phyloP scores from a whole-genome alignment of 108 stramenopile species.

The Poteriospumella lacustris region DNA sequence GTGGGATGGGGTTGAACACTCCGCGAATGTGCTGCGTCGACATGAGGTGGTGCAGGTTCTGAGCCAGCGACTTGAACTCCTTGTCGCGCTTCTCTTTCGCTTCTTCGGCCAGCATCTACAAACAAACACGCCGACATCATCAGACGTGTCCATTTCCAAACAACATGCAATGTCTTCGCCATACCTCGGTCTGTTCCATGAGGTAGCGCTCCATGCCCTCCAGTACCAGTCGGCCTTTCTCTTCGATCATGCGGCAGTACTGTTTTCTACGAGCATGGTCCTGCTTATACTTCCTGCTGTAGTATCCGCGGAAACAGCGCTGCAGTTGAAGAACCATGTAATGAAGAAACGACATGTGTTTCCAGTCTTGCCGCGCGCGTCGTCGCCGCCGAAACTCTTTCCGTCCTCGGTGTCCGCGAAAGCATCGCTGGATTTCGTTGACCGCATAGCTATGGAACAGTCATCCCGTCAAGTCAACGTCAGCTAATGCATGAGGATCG shows the following conservation, averaged over 20 bases:
- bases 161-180: no score
- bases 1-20: conserved; percentile 41
- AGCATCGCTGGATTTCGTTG: neutral
- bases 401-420: conserved; percentile 12
- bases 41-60: conserved; percentile 55
- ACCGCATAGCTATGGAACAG: neutral
- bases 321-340: conserved; percentile 20
- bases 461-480: neutral
- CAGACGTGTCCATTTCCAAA: no score
- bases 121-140: no score
- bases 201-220: conserved; percentile 6
- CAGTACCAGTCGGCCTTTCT: neutral
- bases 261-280: conserved; percentile 6
- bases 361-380: neutral
- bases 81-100: conserved; percentile 5
- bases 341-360: neutral
- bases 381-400: neutral
- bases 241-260: neutral
- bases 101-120: neutral
- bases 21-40: conserved; percentile 48
- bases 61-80: conserved; percentile 42
- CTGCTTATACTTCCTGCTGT: conserved; percentile 24
- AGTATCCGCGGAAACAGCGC: conserved; percentile 21
- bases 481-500: neutral
- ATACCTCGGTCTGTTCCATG: neutral